A percentile compares a stretch with the other conserved stretches of the same genome.
Conservation (phyloP, 2,329 filamentous ascomycete genomes). For the Paramyrothecium sp. region DNA sequence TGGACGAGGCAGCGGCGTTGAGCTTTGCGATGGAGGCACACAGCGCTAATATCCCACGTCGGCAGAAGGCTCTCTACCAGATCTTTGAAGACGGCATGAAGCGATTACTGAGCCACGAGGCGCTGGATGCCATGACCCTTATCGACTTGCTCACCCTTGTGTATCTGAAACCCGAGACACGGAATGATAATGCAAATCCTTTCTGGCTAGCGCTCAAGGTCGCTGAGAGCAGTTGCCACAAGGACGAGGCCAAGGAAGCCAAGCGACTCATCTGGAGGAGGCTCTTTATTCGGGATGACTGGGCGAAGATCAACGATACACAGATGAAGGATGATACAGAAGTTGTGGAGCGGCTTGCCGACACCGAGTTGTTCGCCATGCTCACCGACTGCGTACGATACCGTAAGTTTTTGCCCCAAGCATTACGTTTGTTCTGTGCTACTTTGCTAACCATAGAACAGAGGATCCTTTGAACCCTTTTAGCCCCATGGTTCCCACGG, state of each 20-base stretch:
- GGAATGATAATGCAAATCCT: constrained; percentile 59
- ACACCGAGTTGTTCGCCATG: constrained; percentile 69
- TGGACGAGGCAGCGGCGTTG: constrained; percentile 77
- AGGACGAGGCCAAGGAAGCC: constrained; percentile 57
- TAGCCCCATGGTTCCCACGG: constrained; percentile 47
- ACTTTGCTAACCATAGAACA: constrained; percentile 27
- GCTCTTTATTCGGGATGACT: constrained; percentile 80
- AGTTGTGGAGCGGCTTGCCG: constrained; percentile 58
- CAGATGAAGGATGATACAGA: constrained; percentile 70
- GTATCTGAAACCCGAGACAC: constrained; percentile 39
- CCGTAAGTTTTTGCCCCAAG: constrained; percentile 48
- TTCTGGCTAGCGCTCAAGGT: constrained; percentile 74
- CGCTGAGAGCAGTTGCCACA: constrained; percentile 52
- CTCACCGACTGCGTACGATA: constrained; percentile 62
- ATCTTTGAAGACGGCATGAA: constrained; percentile 71
- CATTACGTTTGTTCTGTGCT: not conserved
- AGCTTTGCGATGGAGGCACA: constrained; percentile 74
- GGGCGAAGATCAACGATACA: constrained; percentile 76
- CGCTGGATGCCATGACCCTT: constrained; percentile 62
- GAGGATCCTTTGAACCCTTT: constrained; percentile 42
- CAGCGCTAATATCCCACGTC: constrained; percentile 50
- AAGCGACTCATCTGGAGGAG: constrained; percentile 79
- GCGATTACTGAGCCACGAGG: constrained; percentile 68
- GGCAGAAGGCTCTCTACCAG: constrained; percentile 64
- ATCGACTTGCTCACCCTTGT: constrained; percentile 82